phyloP scores from a whole-genome alignment of 805 yeast species.

The Candida coquimbonensis region DNA sequence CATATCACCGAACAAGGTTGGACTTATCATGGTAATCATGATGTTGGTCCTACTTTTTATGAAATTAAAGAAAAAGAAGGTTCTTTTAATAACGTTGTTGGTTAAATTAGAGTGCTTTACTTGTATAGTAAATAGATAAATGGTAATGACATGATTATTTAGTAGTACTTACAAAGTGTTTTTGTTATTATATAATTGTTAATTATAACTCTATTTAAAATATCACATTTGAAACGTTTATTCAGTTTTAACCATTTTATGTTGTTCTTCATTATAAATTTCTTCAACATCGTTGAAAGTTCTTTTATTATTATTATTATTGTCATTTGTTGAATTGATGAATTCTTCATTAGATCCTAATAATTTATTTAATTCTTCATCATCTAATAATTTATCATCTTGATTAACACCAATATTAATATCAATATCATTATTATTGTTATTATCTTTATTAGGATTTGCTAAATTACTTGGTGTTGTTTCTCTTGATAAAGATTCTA shows the following conservation, averaged over 20 bases:
- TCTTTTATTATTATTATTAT: neutral
- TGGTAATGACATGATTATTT: neutral
- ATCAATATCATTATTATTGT: too few relatives aligned
- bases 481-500: constrained; percentile 22
- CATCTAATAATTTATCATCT: constrained; percentile 10
- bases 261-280: neutral
- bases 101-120: constrained; percentile 1
- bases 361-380: constrained; percentile 22
- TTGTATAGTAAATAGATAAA: constrained; percentile 3
- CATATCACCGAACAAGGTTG: constrained; percentile 94
- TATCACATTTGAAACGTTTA: neutral
- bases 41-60: constrained; percentile 89
- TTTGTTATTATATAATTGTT: neutral
- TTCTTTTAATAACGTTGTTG: constrained; percentile 74
- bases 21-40: constrained; percentile 92
- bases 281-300: constrained; percentile 1
- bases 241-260: constrained; percentile 4
- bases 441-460: too few relatives aligned
- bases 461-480: constrained; percentile 19
- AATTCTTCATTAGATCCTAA: constrained; percentile 14
- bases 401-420: constrained; percentile 1
- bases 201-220: too few relatives aligned
- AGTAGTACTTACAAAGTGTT: too few relatives aligned
- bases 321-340: neutral
- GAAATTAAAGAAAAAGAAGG: constrained; percentile 81